Percentiles rank a stretch among this genome's conserved stretches.
Conservation (phyloP, 2,329 filamentous ascomycete species). For the Esteya vermicola region DNA sequence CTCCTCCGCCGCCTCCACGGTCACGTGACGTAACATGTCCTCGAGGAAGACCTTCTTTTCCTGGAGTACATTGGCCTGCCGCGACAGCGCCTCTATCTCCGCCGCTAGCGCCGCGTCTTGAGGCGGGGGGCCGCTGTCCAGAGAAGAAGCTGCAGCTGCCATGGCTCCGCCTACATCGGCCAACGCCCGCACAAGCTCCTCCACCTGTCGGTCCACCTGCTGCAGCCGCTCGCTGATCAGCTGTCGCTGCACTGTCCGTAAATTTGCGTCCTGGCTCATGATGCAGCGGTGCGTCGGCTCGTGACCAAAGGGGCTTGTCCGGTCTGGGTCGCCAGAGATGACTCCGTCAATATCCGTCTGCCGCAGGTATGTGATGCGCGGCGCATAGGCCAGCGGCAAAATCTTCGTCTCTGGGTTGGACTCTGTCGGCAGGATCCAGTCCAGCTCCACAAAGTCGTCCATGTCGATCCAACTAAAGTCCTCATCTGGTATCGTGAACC, state of each 20-base stretch:
- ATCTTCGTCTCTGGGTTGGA: constrained; percentile 90
- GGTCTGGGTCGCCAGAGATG: constrained; percentile 65
- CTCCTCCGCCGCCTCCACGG: not conserved
- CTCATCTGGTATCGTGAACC: constrained; percentile 89
- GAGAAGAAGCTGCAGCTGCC: constrained; percentile 28
- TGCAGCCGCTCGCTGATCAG: constrained; percentile 70
- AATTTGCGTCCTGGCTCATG: constrained; percentile 84
- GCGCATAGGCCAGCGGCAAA: constrained; percentile 77
- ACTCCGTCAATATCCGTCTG: constrained; percentile 83
- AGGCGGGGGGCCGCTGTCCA: constrained; percentile 17
- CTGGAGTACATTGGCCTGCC: constrained; percentile 39
- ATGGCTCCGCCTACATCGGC: constrained; percentile 61
- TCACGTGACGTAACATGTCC: constrained; percentile 25
- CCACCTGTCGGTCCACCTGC: constrained; percentile 65
- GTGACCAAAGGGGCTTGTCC: constrained; percentile 80
- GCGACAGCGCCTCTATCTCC: constrained; percentile 45
- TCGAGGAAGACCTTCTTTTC: constrained; percentile 46
- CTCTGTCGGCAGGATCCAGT: constrained; percentile 87
- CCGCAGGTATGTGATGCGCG: constrained; percentile 92
- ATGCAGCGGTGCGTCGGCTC: constrained; percentile 92
- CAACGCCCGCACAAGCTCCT: constrained; percentile 56
- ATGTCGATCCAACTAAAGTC: constrained; percentile 97
- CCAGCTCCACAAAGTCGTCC: constrained; percentile 97
- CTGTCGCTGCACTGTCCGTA: constrained; percentile 73
- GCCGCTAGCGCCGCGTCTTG: constrained; percentile 22